These are phyloP conservation scores for Annulohypoxylon truncatum DNA, from an alignment of 2,329 filamentous ascomycete species.

Conservation along the genomic window DNA sequence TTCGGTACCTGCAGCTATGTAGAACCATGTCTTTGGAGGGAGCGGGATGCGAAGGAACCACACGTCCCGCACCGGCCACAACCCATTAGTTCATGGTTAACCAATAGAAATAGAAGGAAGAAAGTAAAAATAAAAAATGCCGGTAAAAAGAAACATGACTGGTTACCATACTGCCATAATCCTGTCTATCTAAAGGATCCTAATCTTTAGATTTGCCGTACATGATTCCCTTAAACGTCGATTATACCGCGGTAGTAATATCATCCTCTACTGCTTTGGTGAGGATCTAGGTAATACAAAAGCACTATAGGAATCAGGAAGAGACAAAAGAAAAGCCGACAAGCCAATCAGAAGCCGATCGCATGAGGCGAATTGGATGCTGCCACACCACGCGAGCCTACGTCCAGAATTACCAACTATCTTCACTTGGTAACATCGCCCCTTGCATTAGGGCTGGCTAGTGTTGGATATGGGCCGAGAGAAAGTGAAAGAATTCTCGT, in stretches of 20 bases:
- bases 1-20: conserved; percentile 40
- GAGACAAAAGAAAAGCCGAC: background rate
- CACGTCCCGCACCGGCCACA: conserved; percentile 28
- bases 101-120: conserved; percentile 27
- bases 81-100: background rate
- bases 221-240: background rate
- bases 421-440: conserved; percentile 22
- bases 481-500: conserved; percentile 5
- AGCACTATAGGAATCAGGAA: conserved; percentile 3
- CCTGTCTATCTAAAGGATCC: conserved; percentile 8
- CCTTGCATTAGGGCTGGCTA: conserved; percentile 37
- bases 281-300: conserved; percentile 3
- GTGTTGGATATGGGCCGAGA: conserved; percentile 22
- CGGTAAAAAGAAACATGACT: conserved; percentile 1
- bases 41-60: conserved; percentile 20
- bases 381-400: conserved; percentile 33
- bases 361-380: conserved; percentile 38
- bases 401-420: conserved; percentile 1
- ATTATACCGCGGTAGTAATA: conserved; percentile 3
- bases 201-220: conserved; percentile 11
- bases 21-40: conserved; percentile 19
- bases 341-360: conserved; percentile 30
- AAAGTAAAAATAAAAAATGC: background rate
- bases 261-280: conserved; percentile 10
- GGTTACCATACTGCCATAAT: conserved; percentile 8